These are phyloP conservation scores for Prinsepia uniflora DNA, from an alignment of 306 rosid genomes.

Conservation along the genomic window DNA sequence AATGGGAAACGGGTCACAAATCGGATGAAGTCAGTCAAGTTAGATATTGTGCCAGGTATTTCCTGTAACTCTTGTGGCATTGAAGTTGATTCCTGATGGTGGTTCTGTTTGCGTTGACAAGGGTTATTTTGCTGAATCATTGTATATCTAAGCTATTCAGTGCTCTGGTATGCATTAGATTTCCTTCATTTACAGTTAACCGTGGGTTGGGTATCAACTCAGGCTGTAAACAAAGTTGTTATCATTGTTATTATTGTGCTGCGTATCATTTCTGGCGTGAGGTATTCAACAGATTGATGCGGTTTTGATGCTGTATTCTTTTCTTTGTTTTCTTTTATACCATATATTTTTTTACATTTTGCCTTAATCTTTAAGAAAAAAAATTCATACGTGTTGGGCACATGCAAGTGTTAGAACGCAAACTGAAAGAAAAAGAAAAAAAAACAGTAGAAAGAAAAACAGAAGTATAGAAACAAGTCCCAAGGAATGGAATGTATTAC, in stretches of 20 bases:
- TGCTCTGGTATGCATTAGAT: neutral
- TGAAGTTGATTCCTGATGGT: neutral
- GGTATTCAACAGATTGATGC: too few relatives aligned
- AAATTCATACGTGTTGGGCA: too few relatives aligned
- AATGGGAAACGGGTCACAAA: constrained; percentile 56
- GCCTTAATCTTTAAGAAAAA: too few relatives aligned
- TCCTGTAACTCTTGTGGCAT: neutral
- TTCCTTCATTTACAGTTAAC: neutral
- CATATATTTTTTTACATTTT: too few relatives aligned
- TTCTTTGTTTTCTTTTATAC: too few relatives aligned
- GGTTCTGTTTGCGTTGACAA: neutral
- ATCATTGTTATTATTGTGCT: neutral
- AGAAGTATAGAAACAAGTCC: too few relatives aligned
- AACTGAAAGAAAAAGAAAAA: too few relatives aligned
- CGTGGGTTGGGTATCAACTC: neutral
- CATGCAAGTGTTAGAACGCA: too few relatives aligned
- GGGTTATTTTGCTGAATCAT: neutral
- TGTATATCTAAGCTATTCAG: neutral
- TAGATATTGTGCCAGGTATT: constrained; percentile 66
- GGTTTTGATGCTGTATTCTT: too few relatives aligned
- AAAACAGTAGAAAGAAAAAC: too few relatives aligned
- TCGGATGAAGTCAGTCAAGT: constrained; percentile 60
- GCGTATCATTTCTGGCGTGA: too few relatives aligned
- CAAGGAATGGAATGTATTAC: too few relatives aligned
- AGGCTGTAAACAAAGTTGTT: neutral